Evolutionary conservation across 495 filamentous ascomycete species (phyloP).

Genomic region (Aspergillus panamensis): DNA sequence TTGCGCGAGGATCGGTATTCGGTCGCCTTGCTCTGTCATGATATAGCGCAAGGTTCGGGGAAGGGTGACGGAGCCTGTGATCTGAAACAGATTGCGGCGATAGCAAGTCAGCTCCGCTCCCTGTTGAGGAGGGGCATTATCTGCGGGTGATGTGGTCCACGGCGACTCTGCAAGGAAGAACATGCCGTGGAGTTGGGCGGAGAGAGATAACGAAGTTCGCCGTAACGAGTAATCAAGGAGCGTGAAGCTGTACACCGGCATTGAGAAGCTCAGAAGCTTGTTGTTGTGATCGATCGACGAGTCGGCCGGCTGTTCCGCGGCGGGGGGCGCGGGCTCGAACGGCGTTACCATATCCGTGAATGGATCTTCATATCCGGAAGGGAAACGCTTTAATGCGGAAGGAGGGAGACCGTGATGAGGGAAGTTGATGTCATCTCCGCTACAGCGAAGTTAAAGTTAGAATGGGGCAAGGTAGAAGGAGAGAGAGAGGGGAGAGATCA

Average conservation of each 20-base stretch:
- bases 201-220: conserved; percentile 58
- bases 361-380: conserved; percentile 63
- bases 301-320: conserved; percentile 38
- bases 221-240: conserved; percentile 66
- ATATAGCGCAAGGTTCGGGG: conserved; percentile 68
- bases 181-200: conserved; percentile 89
- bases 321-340: conserved; percentile 48
- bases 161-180: conserved; percentile 90
- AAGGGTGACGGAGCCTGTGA: conserved; percentile 75
- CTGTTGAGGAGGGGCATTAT: conserved; percentile 57
- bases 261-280: conserved; percentile 76
- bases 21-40: conserved; percentile 73
- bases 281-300: conserved; percentile 64
- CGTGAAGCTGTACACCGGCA: conserved; percentile 63
- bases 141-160: conserved; percentile 61
- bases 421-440: conserved; percentile 44
- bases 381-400: conserved; percentile 38
- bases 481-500: not conserved
- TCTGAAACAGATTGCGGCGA: conserved; percentile 85
- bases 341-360: conserved; percentile 53
- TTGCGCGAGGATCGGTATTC: conserved; percentile 68
- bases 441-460: conserved; percentile 10
- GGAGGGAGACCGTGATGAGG: conserved; percentile 32
- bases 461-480: not conserved
- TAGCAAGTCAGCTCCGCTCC: conserved; percentile 85